phyloP scores from a whole-genome alignment of 352 stramenopile species.

The Paralagenidium karlingii region DNA sequence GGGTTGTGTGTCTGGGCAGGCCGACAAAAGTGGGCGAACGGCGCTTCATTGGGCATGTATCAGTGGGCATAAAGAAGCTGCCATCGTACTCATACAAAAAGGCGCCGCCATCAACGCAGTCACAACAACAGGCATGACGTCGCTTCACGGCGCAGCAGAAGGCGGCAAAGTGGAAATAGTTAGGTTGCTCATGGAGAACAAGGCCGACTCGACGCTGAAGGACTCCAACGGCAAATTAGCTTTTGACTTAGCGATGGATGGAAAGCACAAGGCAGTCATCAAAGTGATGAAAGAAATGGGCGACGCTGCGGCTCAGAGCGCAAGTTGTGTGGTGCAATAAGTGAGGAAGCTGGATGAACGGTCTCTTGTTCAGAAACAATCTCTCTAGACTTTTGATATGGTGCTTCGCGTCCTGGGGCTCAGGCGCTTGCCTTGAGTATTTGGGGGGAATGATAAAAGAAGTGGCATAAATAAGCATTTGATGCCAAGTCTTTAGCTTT shows the following conservation, averaged over 20 bases:
- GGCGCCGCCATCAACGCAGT: conserved; percentile 81
- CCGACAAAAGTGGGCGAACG: conserved; percentile 88
- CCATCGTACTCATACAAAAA: conserved; percentile 72
- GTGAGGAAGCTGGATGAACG: no score
- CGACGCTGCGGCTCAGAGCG: conserved; percentile 74
- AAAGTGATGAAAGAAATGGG: conserved; percentile 90
- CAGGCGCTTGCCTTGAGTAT: no score
- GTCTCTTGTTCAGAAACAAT: no score
- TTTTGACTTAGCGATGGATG: conserved; percentile 87
- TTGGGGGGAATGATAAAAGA: no score
- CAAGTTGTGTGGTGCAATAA: conserved; percentile 79
- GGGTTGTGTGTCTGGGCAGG: conserved; percentile 25
- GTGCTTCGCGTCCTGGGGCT: no score
- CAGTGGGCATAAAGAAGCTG: conserved; percentile 86
- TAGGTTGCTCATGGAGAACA: conserved; percentile 84
- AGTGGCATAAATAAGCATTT: no score
- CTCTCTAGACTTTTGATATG: no score
- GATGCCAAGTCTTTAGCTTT: no score
- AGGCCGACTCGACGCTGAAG: conserved; percentile 79
- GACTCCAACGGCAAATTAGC: conserved; percentile 85
- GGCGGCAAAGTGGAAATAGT: conserved; percentile 87
- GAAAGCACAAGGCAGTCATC: conserved; percentile 86
- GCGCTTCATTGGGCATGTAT: conserved; percentile 89
- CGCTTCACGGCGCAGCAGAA: conserved; percentile 82
- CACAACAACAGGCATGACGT: conserved; percentile 84